Evolutionary conservation across 2,329 filamentous ascomycete genomes (phyloP).

Genomic region (Pseudogymnoascus sp.): DNA sequence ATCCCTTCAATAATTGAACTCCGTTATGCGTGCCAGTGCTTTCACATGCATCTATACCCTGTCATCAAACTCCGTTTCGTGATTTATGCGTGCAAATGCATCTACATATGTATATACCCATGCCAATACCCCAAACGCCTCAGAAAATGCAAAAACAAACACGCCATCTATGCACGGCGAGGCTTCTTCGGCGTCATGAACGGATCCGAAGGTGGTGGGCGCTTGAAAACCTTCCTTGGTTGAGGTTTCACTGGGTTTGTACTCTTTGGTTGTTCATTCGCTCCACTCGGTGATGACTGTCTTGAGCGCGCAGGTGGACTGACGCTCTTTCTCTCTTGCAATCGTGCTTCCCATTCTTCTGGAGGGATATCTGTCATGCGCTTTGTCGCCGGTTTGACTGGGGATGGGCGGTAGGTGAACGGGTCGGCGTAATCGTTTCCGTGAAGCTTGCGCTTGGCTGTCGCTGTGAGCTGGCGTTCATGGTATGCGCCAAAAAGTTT

Average conservation of each 20-base stretch:
- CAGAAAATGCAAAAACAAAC: neutral
- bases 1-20: neutral
- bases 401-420: neutral
- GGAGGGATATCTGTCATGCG: neutral
- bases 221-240: neutral
- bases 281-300: neutral
- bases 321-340: neutral
- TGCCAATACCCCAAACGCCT: neutral
- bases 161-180: neutral
- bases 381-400: neutral
- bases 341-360: neutral
- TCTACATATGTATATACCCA: neutral
- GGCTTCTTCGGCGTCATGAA: neutral
- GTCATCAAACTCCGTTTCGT: neutral
- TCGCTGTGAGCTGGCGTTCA: neutral
- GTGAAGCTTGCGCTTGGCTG: neutral
- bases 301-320: neutral
- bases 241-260: neutral
- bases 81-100: neutral
- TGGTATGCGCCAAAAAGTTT: conserved; percentile 16
- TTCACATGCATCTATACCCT: neutral
- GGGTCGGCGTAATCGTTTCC: neutral
- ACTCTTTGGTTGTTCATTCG: neutral
- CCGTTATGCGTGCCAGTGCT: neutral
- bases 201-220: neutral